phyloP scores from a whole-genome alignment of 2,329 filamentous ascomycete species.

The Coniochaeta prunicola region DNA sequence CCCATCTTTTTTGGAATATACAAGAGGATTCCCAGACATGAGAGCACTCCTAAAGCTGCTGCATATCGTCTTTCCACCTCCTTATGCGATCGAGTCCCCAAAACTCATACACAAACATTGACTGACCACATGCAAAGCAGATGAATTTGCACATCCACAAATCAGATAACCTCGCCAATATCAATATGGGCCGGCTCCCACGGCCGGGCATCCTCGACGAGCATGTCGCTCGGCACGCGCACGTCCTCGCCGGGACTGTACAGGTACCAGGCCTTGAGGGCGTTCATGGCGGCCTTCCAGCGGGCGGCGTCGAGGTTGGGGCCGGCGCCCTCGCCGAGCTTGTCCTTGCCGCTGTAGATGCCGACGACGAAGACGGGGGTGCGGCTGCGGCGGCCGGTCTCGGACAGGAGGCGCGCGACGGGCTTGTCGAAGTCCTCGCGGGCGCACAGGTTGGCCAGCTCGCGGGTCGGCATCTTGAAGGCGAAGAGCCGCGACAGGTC shows the following conservation, averaged over 20 bases:
- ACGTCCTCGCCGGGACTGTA: slow-evolving; percentile 70
- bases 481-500: slow-evolving; percentile 72
- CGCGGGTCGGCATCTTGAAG: slow-evolving; percentile 77
- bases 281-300: slow-evolving; percentile 71
- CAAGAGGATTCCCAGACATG: background rate
- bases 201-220: slow-evolving; percentile 49
- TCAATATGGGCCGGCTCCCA: slow-evolving; percentile 66
- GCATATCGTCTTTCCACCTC: background rate
- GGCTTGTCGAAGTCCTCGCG: slow-evolving; percentile 85
- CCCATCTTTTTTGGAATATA: background rate
- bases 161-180: slow-evolving; percentile 60
- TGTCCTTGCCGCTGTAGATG: slow-evolving; percentile 85
- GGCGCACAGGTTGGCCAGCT: slow-evolving; percentile 75
- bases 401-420: slow-evolving; percentile 77
- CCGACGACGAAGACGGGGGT: slow-evolving; percentile 91
- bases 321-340: slow-evolving; percentile 85
- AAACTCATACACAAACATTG: slow-evolving; percentile 2
- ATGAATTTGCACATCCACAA: background rate
- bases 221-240: slow-evolving; percentile 62
- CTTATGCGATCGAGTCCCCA: background rate
- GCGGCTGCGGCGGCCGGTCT: slow-evolving; percentile 79
- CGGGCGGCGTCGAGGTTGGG: slow-evolving; percentile 71
- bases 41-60: background rate
- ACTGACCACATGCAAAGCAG: background rate
- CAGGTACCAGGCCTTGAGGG: slow-evolving; percentile 91